Evolutionary conservation across 1,284 basidiomycete genomes (phyloP), one percentile per base, ranked within the genome.

Genomic region (Tausonia pullulans): DNA sequence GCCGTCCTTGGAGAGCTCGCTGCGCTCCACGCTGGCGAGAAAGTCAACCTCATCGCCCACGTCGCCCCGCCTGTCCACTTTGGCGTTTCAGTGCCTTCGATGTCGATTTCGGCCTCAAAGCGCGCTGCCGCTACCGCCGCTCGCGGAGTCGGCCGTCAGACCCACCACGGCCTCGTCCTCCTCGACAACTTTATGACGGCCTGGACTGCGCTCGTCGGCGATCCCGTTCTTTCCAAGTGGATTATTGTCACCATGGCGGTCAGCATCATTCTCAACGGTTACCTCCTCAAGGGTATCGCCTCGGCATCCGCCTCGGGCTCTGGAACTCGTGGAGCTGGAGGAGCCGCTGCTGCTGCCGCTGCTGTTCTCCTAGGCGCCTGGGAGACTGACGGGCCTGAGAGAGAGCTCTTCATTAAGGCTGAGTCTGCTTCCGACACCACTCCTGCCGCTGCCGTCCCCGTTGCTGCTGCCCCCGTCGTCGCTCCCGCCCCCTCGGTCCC

Each of bases 121-220:
- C 63, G 56, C 43, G 16, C 62, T 45, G 51, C 39, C 68, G 27
- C 27, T 27, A 27, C 27, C 2, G 27, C 27, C 27, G 27, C 27
- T 27, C 27, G 27, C 27, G 27, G 27, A 27, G 7, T 54, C 52
- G 27, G 27, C 27, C 27, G 27, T 27, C 57, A 46, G 51, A 54
- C 68, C 43, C 68, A 51, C 64, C 70, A 57, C 56, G 70, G 70
- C 44, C 68, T 70, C 58, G 74, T 79, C 67, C 72, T 78, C 51
- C 79, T 96, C 68, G 92, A 96, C 69, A 82, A 84, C 68, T 92
- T 96, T 79, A 90, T 97, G 87, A 85, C 84, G 51, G 83, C 84
- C n/a, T 98, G 94, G 95, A 91, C 90, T 7, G 80, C 81, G n/a
- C 84, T 98, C 68, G 92, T 97, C 62, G 92, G 92, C 45, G 95